Evolutionary conservation across 805 yeast species (phyloP).

Genomic region (Wickerhamomyces subpelliculosus): DNA sequence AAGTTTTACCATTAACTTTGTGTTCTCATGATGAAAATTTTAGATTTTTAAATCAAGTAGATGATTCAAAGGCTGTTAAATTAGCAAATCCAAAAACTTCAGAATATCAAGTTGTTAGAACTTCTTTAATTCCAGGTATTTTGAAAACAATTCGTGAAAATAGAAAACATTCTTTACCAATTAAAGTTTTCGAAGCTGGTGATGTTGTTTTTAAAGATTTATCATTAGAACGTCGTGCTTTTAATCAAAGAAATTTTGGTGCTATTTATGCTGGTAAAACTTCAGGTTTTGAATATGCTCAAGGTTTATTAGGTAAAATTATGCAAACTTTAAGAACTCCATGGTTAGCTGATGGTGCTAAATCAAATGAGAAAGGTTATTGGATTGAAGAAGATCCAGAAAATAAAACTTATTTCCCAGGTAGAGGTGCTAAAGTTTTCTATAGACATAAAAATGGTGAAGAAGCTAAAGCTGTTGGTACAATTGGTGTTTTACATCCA

Average conservation of each 20-base stretch:
- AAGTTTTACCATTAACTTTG: constrained; percentile 90
- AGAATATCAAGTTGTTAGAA: constrained; percentile 97
- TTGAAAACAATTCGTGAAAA: constrained; percentile 94
- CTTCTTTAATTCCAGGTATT: constrained; percentile 88
- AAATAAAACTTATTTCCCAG: constrained; percentile 83
- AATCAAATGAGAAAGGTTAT: constrained; percentile 62
- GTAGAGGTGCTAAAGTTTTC: constrained; percentile 88
- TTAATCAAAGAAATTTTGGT: constrained; percentile 90
- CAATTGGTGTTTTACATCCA: constrained; percentile 93
- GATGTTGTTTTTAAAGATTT: constrained; percentile 87
- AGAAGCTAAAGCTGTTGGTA: constrained; percentile 59
- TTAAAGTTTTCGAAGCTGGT: constrained; percentile 91
- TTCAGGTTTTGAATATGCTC: constrained; percentile 90
- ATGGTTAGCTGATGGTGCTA: constrained; percentile 53
- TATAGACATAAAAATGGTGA: constrained; percentile 61
- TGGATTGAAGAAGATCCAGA: constrained; percentile 72
- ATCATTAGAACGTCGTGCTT: constrained; percentile 78
- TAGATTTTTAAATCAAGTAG: constrained; percentile 67
- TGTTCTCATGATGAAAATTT: constrained; percentile 97
- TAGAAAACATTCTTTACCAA: constrained; percentile 91
- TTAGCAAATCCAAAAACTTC: constrained; percentile 94
- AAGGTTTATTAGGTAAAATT: constrained; percentile 88
- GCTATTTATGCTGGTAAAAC: constrained; percentile 93
- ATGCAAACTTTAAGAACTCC: constrained; percentile 94
- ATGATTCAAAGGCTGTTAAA: constrained; percentile 79